Conservation (phyloP, 140 eudicot species). For the Senecio squalidus region DNA sequence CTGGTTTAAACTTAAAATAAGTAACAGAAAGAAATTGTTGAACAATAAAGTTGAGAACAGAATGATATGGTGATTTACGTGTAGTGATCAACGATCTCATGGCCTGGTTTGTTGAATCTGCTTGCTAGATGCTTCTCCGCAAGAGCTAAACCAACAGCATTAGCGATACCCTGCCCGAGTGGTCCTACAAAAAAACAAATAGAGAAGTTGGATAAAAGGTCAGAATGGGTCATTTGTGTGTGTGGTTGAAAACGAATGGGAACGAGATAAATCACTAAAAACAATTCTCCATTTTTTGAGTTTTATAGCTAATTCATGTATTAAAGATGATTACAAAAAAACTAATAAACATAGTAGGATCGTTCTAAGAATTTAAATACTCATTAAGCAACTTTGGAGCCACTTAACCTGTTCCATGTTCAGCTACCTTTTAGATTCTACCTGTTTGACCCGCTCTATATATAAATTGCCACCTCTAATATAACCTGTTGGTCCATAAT, state of each 20-base stretch:
- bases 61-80: slow-evolving; percentile 28
- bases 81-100: slow-evolving; percentile 56
- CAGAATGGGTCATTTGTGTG: background rate
- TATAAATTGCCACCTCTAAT: background rate
- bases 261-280: background rate
- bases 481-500: background rate
- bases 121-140: slow-evolving; percentile 61
- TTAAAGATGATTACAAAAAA: background rate
- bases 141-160: slow-evolving; percentile 66
- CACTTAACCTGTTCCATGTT: background rate
- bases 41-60: background rate
- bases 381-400: background rate
- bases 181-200: slow-evolving; percentile 34
- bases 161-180: slow-evolving; percentile 66
- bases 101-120: slow-evolving; percentile 53
- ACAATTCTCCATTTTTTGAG: background rate
- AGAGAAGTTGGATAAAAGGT: background rate
- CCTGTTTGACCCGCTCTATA: background rate
- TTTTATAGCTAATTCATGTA: background rate
- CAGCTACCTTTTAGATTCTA: background rate
- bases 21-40: background rate
- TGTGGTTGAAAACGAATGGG: background rate
- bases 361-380: background rate
- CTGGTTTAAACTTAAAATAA: slow-evolving; percentile 12
- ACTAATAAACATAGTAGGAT: background rate